Percentiles rank a stretch among this genome's conserved stretches.
phyloP scores from a whole-genome alignment of 768 basidiomycete genomes.

The Phallus indusiatus region DNA sequence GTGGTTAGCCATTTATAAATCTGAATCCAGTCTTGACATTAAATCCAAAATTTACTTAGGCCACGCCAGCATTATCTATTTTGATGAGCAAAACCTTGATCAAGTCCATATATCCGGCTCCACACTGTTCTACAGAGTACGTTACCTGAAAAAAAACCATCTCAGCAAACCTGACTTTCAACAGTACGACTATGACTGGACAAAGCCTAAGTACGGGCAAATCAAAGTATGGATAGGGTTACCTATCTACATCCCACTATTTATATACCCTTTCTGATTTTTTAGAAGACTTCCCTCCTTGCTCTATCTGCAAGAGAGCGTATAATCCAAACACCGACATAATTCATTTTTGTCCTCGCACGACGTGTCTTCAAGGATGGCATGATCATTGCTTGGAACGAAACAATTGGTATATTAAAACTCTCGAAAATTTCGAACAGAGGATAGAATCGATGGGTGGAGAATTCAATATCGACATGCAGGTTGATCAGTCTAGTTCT shows the following conservation, averaged over 20 bases:
- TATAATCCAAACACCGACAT: conserved; percentile 37
- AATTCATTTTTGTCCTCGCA: conserved; percentile 52
- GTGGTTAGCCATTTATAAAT: conserved; percentile 26
- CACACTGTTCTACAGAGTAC: conserved; percentile 35
- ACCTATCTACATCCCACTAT: neutral
- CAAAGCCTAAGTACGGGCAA: conserved; percentile 11
- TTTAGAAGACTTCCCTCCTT: conserved; percentile 14
- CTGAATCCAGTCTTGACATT: neutral
- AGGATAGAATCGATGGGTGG: conserved; percentile 1
- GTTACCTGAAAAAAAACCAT: neutral
- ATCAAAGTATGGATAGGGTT: conserved; percentile 27
- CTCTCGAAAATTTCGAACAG: neutral
- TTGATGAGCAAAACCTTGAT: conserved; percentile 30
- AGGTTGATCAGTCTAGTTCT: neutral
- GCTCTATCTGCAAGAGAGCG: conserved; percentile 36
- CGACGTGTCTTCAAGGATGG: conserved; percentile 35
- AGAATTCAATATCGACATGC: neutral
- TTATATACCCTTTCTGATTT: conserved; percentile 30
- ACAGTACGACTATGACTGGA: conserved; percentile 30
- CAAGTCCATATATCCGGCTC: conserved; percentile 31
- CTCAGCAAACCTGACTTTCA: neutral
- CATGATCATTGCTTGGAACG: conserved; percentile 39
- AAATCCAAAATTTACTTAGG: conserved; percentile 20
- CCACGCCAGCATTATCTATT: conserved; percentile 23
- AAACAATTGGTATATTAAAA: conserved; percentile 13